A percentile compares a stretch with the other conserved stretches of the same genome.
These are phyloP conservation scores for Paraphaeosphaeria sporulosa DNA, from an alignment of 2,329 filamentous ascomycete genomes.

Conservation along the genomic window DNA sequence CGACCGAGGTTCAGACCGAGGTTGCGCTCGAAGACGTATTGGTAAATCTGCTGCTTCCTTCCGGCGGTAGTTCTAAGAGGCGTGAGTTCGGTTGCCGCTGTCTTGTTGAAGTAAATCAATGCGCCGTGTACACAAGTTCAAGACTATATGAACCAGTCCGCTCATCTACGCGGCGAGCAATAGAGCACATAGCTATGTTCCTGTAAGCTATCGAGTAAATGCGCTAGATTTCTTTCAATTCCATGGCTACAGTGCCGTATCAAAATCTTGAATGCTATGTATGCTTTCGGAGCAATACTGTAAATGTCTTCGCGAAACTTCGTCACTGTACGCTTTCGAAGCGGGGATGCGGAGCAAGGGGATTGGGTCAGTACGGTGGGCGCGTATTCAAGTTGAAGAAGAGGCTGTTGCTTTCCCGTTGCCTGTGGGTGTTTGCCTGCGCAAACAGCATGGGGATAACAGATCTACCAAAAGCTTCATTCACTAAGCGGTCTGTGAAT, in stretches of 20 bases:
- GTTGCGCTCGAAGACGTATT: constrained; percentile 3
- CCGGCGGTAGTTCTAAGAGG: constrained; percentile 7
- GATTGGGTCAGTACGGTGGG: background rate
- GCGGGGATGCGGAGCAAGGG: background rate
- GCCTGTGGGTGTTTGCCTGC: too few species aligned
- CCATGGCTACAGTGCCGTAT: background rate
- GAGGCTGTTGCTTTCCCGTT: background rate
- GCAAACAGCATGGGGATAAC: background rate
- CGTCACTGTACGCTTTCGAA: background rate
- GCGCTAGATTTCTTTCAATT: background rate
- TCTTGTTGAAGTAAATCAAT: background rate
- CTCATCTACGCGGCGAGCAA: background rate
- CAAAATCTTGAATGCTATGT: background rate
- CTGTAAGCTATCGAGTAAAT: background rate
- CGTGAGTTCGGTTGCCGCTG: constrained; percentile 8
- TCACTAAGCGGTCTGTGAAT: background rate
- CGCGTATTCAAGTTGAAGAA: background rate
- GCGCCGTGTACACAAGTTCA: constrained; percentile 5
- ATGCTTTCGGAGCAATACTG: background rate
- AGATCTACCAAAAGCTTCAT: background rate
- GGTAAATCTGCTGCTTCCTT: constrained; percentile 16
- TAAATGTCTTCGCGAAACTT: too few species aligned
- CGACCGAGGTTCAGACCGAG: background rate
- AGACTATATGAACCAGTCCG: background rate
- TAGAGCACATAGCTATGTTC: background rate